phyloP scores from a whole-genome alignment of 768 basidiomycete species.

The Panaeolus papilionaceus region DNA sequence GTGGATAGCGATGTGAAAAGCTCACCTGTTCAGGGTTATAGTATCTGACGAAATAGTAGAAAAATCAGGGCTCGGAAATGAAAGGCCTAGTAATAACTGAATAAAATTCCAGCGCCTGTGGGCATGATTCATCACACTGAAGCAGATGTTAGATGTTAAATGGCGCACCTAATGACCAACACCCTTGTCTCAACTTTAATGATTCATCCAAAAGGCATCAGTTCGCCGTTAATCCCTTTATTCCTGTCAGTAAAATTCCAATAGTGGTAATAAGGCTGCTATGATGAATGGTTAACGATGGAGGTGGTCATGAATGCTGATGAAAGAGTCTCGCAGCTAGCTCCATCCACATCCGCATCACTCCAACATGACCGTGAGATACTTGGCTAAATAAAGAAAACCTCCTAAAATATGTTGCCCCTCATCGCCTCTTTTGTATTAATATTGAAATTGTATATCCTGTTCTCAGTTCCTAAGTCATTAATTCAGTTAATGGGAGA shows the following conservation, averaged over 20 bases:
- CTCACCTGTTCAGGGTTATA: not conserved
- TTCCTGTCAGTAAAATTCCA: not conserved
- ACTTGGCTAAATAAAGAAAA: not conserved
- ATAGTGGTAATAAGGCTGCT: not conserved
- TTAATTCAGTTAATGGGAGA: no score
- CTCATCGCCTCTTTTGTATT: no score
- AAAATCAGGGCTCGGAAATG: not conserved
- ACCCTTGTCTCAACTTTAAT: conserved; percentile 1
- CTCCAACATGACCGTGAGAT: conserved; percentile 7
- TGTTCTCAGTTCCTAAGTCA: no score
- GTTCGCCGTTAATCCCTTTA: not conserved
- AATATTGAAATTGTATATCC: no score
- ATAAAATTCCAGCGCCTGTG: not conserved
- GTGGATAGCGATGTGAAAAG: not conserved
- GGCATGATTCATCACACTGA: not conserved
- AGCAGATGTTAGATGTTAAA: not conserved
- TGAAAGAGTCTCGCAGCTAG: not conserved
- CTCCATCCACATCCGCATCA: not conserved
- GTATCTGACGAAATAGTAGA: not conserved
- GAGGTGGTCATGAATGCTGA: not conserved
- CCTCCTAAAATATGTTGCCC: not conserved
- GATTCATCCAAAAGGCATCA: conserved; percentile 8
- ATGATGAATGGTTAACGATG: not conserved
- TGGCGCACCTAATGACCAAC: not conserved
- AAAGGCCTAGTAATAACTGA: not conserved